A percentile compares a stretch with the other conserved stretches of the same genome.
Evolutionary conservation across 2,329 filamentous ascomycete genomes (phyloP).

Genomic region (Colletotrichum sp.): DNA sequence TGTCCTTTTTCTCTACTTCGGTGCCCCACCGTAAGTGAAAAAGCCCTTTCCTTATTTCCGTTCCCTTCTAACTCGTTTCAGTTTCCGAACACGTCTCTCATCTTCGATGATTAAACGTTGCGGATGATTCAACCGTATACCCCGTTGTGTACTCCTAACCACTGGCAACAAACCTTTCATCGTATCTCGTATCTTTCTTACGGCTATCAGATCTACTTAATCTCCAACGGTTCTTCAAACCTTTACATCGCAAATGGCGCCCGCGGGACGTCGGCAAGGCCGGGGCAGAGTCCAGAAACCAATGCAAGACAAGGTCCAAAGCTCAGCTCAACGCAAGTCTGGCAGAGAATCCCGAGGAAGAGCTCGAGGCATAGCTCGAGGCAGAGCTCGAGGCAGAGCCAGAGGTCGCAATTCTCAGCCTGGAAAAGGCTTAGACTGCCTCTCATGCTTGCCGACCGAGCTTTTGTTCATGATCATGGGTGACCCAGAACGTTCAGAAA

Average conservation of each 20-base stretch:
- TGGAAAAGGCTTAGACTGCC: not conserved
- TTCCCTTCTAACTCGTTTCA: no score
- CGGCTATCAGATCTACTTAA: no score
- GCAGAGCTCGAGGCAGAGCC: not conserved
- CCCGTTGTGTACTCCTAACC: no score
- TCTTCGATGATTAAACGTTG: no score
- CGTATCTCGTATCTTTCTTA: no score
- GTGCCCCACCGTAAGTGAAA: no score
- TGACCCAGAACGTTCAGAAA: not conserved
- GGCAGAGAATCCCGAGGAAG: not conserved
- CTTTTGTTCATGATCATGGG: not conserved
- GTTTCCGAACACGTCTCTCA: no score
- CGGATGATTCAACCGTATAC: no score
- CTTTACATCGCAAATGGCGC: not conserved
- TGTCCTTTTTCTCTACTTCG: no score
- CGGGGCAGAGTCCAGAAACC: not conserved
- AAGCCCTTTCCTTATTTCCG: no score
- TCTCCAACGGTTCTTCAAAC: not conserved
- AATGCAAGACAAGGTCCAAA: not conserved
- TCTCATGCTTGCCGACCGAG: not conserved
- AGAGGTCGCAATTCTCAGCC: not conserved
- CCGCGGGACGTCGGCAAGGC: not conserved
- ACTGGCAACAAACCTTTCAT: no score
- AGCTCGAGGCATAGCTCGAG: not conserved
- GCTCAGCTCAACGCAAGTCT: not conserved